Conservation (phyloP, 2,329 filamentous ascomycete species). For the Fusarium siculi region DNA sequence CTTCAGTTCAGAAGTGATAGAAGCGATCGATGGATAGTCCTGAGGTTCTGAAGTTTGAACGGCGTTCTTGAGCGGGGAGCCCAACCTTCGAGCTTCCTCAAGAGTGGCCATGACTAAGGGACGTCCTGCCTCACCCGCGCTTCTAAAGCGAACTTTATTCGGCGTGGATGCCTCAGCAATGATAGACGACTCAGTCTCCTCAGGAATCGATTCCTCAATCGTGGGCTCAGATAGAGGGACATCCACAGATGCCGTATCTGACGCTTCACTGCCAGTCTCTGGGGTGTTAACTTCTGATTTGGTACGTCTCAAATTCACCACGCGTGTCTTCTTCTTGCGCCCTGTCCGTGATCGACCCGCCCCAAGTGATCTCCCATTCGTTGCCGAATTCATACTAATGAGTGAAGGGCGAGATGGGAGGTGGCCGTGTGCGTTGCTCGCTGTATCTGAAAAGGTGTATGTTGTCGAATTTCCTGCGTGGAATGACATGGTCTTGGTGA, state of each 20-base stretch:
- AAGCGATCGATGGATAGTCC: constrained; percentile 32
- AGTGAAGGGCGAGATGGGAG: constrained; percentile 76
- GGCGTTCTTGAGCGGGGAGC: constrained; percentile 36
- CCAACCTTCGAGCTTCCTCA: constrained; percentile 39
- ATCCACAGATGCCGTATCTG: constrained; percentile 65
- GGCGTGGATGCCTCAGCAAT: constrained; percentile 43
- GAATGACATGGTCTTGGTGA: constrained; percentile 73
- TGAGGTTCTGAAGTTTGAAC: constrained; percentile 28
- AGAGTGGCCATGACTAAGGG: constrained; percentile 43
- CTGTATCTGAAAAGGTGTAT: constrained; percentile 79
- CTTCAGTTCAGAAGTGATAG: constrained; percentile 27
- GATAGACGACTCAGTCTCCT: constrained; percentile 64
- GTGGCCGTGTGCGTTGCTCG: constrained; percentile 70
- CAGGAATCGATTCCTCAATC: constrained; percentile 65
- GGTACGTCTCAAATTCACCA: constrained; percentile 81
- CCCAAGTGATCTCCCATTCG: constrained; percentile 71
- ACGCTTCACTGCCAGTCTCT: constrained; percentile 59
- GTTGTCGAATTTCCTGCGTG: constrained; percentile 68
- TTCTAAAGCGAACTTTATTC: constrained; percentile 57
- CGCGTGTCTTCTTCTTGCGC: constrained; percentile 84
- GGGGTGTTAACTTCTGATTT: constrained; percentile 65
- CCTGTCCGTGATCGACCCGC: constrained; percentile 69
- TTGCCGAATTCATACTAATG: constrained; percentile 68
- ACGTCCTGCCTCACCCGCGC: constrained; percentile 29
- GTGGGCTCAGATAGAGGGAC: constrained; percentile 71